Percentiles rank a stretch among this genome's conserved stretches.
Conservation (phyloP, 2,329 filamentous ascomycete genomes). For the Aspergillus ruber region DNA sequence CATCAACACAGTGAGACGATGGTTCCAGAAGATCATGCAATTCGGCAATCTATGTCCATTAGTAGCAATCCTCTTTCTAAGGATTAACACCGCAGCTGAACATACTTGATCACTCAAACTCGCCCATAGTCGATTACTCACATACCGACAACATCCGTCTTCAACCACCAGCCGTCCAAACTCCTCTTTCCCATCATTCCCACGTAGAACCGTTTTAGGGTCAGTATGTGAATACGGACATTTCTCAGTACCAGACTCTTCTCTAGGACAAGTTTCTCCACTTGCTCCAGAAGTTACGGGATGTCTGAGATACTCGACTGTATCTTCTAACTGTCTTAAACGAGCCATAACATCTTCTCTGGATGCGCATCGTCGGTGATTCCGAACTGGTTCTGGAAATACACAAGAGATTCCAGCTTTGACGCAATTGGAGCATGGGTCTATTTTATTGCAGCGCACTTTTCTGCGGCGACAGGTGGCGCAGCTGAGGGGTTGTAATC, state of each 20-base stretch:
- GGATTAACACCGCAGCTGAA: not conserved
- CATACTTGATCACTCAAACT: conserved; percentile 11
- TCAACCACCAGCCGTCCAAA: conserved; percentile 4
- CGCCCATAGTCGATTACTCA: conserved; percentile 11
- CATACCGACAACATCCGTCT: conserved; percentile 10
- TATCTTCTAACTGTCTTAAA: too few species aligned
- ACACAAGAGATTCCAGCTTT: too few species aligned
- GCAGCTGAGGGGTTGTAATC: conserved; percentile 41
- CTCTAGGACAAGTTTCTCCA: too few species aligned
- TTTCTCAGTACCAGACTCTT: too few species aligned
- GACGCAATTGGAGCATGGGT: conserved; percentile 9
- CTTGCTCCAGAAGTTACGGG: too few species aligned
- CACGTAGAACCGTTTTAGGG: too few species aligned
- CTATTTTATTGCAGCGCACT: conserved; percentile 51
- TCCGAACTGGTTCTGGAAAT: too few species aligned
- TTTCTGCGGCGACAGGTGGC: conserved; percentile 50
- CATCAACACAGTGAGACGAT: too few species aligned
- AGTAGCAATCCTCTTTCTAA: not conserved
- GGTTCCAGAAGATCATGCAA: conserved; percentile 7
- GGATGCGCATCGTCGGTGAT: too few species aligned
- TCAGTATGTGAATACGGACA: too few species aligned
- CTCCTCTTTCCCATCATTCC: not conserved
- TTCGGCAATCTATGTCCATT: conserved; percentile 4
- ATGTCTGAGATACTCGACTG: too few species aligned
- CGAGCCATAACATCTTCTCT: too few species aligned